A percentile compares a stretch with the other conserved stretches of the same genome.
phyloP scores from a whole-genome alignment of 2,329 filamentous ascomycete genomes.

The Pestalotiopsis sp. region DNA sequence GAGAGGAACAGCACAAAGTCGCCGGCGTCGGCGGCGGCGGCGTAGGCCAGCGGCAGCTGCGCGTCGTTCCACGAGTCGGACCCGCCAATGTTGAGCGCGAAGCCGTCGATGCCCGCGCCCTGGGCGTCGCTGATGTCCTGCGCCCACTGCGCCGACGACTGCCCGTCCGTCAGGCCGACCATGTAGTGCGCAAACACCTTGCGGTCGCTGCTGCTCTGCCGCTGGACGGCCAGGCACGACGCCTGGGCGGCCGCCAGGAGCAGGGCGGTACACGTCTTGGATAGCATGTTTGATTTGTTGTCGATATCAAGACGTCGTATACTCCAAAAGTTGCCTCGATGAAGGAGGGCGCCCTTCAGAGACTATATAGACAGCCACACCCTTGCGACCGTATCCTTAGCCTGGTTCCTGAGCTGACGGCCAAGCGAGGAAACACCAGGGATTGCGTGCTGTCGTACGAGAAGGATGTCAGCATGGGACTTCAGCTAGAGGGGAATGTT shows the following conservation, averaged over 20 bases:
- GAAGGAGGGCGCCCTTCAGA: neutral
- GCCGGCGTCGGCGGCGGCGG: constrained; percentile 19
- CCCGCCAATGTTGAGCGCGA: constrained; percentile 40
- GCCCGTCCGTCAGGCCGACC: constrained; percentile 15
- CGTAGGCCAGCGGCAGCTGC: constrained; percentile 27
- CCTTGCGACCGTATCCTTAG: neutral
- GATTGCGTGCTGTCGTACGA: neutral
- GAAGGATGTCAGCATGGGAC: neutral
- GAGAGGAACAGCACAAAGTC: constrained; percentile 41
- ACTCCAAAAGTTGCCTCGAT: neutral
- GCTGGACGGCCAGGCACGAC: neutral
- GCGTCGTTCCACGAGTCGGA: constrained; percentile 16
- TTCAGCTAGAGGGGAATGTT: neutral
- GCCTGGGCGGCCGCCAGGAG: constrained; percentile 3
- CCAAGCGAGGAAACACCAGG: neutral
- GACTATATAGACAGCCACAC: neutral
- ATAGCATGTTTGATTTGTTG: neutral
- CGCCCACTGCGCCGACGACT: constrained; percentile 14
- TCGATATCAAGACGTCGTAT: neutral
- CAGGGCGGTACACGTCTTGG: neutral
- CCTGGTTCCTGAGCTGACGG: neutral
- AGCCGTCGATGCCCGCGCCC: constrained; percentile 40
- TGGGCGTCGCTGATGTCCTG: constrained; percentile 35
- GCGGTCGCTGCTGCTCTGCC: neutral
- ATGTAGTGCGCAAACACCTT: constrained; percentile 20